phyloP scores from a whole-genome alignment of 192 early-diverging fungal species.

The Funneliformis geosporum region DNA sequence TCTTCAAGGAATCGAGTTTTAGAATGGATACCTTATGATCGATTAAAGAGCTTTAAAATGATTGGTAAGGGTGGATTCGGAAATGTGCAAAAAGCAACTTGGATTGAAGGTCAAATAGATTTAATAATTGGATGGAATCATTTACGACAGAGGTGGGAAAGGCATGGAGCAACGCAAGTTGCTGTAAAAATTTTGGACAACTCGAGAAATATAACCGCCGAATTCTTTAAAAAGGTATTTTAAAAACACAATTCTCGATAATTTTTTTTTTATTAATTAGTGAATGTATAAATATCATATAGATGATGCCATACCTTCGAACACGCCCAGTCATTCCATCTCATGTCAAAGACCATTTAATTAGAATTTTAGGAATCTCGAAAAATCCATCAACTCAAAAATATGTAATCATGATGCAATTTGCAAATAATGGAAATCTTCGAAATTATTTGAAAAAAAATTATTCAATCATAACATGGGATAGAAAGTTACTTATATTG shows the following conservation, averaged over 20 bases:
- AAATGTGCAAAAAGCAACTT: conserved; percentile 14
- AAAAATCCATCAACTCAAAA: conserved; percentile 6
- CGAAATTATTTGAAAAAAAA: conserved; percentile 41
- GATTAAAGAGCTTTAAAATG: neutral
- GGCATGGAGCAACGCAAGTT: neutral
- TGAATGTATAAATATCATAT: neutral
- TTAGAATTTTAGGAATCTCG: conserved; percentile 1
- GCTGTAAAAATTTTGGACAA: conserved; percentile 4
- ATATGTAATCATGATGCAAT: conserved; percentile 13
- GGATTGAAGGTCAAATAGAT: conserved; percentile 19
- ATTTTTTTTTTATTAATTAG: neutral
- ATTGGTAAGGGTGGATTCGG: conserved; percentile 23
- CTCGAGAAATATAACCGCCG: neutral
- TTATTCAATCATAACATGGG: conserved; percentile 37
- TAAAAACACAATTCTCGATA: conserved; percentile 36
- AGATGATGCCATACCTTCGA: neutral
- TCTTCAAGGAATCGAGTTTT: neutral
- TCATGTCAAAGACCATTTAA: neutral
- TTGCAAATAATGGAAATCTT: conserved; percentile 37
- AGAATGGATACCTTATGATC: conserved; percentile 22
- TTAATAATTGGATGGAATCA: conserved; percentile 1
- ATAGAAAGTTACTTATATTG: conserved; percentile 37
- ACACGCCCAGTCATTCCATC: neutral
- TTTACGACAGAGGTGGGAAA: neutral
- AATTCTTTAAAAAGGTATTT: conserved; percentile 15